Evolutionary conservation across 78 protist species (phyloP), one percentile per base, ranked within the genome.

Genomic region (Chrysochromulina tobinii): DNA sequence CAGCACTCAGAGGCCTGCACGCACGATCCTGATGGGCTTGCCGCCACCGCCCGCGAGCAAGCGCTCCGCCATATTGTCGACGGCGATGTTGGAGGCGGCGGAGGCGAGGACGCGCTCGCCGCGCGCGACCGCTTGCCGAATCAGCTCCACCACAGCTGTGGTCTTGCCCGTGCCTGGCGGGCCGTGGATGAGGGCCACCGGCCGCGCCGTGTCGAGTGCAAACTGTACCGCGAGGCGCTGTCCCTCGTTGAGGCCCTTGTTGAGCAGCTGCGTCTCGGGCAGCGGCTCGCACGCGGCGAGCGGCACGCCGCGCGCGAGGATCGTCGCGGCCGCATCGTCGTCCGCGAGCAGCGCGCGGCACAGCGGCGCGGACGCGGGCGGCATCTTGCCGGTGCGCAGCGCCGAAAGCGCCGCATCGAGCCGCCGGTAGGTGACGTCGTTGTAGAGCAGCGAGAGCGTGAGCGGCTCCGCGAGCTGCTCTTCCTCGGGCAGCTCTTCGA

Each of bases 151-250:
- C 17, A 90, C 96, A 0, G 97, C 95, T 4, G 96, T 95, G 5
- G 98, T 95, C 69, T 96, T 96, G 67, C 98, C 98, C 18, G 95
- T 93, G 54, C 92, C 92, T 21, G 98, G 98, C 15, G 98, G 98
- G 7, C 98, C 98, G 61, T 96, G 96, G 54, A 96, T 95, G 9
- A 96, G 85, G n/a, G 96, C 91, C n/a, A 96, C 55, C 55, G 75
- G 48, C 50, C 12, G 50, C 7, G 48, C 11, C 50, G 20, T 27
- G 58, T 72, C 53, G 53, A 95, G 54, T 27, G 96, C 94, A 48
- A 90, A 92, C 51, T 25, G 8, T 7, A 95, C 88, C 21, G 97
- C 97, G 14, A 66, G 90, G 2, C 79, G 38, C 86, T 95, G 97
- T 20, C 96, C 53, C 81, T 67, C 73, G 79, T 95, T 95, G 51